Evolutionary conservation across 2,329 filamentous ascomycete genomes (phyloP).

Genomic region (Cladosporium sp.): DNA sequence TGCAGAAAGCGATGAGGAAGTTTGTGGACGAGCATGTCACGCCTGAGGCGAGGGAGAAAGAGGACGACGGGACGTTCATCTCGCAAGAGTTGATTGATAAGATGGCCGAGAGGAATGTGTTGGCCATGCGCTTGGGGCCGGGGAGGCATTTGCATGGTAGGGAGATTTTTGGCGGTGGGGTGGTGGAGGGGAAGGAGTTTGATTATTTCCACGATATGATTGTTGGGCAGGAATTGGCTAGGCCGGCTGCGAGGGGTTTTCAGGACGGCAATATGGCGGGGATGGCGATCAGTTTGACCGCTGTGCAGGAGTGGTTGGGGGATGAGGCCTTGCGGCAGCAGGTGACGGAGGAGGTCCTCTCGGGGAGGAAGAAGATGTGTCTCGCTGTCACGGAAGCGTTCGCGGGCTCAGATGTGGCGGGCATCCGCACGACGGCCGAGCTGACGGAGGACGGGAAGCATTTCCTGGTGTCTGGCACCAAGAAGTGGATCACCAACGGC

Average conservation of each 20-base stretch:
- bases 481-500: conserved; percentile 86
- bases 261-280: conserved; percentile 84
- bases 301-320: conserved; percentile 73
- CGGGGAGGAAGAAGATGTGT: conserved; percentile 82
- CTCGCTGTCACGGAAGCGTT: conserved; percentile 87
- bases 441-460: conserved; percentile 72
- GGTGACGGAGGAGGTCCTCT: conserved; percentile 68
- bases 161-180: conserved; percentile 62
- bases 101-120: conserved; percentile 69
- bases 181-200: conserved; percentile 74
- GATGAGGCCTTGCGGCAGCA: conserved; percentile 62
- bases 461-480: conserved; percentile 67
- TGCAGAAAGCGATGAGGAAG: conserved; percentile 66
- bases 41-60: conserved; percentile 72
- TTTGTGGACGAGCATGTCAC: conserved; percentile 70
- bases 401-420: conserved; percentile 77
- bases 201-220: conserved; percentile 86
- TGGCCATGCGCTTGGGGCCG: conserved; percentile 80
- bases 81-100: conserved; percentile 66
- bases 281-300: conserved; percentile 78
- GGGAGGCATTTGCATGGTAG: conserved; percentile 76
- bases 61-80: conserved; percentile 69
- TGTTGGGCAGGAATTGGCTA: conserved; percentile 66
- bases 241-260: conserved; percentile 75
- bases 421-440: conserved; percentile 71